Evolutionary conservation across 2,329 filamentous ascomycete genomes (phyloP).

Genomic region (Aspergillus neoniger): DNA sequence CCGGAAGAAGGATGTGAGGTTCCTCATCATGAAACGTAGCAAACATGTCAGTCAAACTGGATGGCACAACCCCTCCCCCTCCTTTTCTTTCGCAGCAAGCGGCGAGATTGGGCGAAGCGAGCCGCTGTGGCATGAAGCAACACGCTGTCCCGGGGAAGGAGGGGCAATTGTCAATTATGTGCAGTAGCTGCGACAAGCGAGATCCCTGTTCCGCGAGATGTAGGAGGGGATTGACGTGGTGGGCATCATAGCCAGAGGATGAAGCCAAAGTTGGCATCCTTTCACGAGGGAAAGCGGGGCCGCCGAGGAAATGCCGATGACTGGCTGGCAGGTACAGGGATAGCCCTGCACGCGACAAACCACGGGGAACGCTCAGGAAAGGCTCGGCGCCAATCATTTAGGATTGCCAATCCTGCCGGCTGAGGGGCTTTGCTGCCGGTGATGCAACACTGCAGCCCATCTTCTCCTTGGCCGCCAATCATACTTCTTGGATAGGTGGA

Average conservation of each 20-base stretch:
- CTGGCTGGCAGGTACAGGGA: constrained; percentile 1
- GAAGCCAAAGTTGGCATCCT: constrained; percentile 9
- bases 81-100: neutral
- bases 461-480: constrained; percentile 6
- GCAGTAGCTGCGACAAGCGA: constrained; percentile 9
- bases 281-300: constrained; percentile 22
- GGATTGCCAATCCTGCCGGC: constrained; percentile 13
- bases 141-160: neutral
- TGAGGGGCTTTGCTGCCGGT: constrained; percentile 3
- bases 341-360: constrained; percentile 12
- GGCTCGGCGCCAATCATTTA: constrained; percentile 14
- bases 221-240: constrained; percentile 23
- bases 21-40: constrained; percentile 10
- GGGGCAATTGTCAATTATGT: constrained; percentile 8
- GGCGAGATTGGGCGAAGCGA: neutral
- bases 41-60: neutral
- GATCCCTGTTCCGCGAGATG: constrained; percentile 19
- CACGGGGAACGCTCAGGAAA: constrained; percentile 2
- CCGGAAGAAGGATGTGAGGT: constrained; percentile 8
- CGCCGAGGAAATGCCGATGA: neutral
- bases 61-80: constrained; percentile 4
- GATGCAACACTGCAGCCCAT: constrained; percentile 15
- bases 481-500: neutral
- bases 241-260: constrained; percentile 20
- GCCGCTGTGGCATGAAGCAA: neutral